These are phyloP conservation scores for Barbatosphaeria neglecta DNA, from an alignment of 495 filamentous ascomycete species.

Conservation along the genomic window DNA sequence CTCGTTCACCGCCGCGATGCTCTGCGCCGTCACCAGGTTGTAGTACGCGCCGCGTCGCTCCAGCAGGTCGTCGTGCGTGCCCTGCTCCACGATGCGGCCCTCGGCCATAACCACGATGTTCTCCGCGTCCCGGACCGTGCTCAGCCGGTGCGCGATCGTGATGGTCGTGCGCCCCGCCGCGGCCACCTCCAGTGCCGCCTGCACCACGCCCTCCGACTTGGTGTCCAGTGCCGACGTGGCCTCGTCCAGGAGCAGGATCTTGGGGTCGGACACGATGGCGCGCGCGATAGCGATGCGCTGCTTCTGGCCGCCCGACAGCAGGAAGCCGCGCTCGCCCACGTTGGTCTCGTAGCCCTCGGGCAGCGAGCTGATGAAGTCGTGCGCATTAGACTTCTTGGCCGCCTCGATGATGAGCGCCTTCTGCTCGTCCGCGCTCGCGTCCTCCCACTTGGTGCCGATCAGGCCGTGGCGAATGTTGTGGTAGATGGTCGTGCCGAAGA, in stretches of 20 bases:
- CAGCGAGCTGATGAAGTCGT: conserved; percentile 75
- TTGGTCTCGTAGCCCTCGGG: conserved; percentile 90
- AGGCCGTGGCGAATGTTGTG: conserved; percentile 80
- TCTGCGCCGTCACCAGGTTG: conserved; percentile 44
- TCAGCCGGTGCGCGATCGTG: conserved; percentile 87
- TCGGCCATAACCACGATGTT: conserved; percentile 91
- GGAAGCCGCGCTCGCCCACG: conserved; percentile 87
- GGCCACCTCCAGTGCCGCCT: conserved; percentile 81
- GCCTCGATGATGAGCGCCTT: conserved; percentile 63
- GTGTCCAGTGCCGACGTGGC: conserved; percentile 94
- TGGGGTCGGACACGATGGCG: conserved; percentile 88
- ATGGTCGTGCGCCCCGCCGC: conserved; percentile 89
- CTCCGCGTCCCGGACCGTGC: conserved; percentile 84
- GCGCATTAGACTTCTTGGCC: conserved; percentile 83
- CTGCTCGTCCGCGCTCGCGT: conserved; percentile 51
- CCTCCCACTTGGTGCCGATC: conserved; percentile 70
- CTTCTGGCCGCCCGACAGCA: conserved; percentile 90
- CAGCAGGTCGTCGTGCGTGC: conserved; percentile 59
- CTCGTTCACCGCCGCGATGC: conserved; percentile 49
- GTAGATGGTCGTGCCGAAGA: conserved; percentile 79
- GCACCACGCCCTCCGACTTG: conserved; percentile 87
- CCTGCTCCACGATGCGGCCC: conserved; percentile 77
- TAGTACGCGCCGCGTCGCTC: conserved; percentile 46
- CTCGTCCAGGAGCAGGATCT: conserved; percentile 85
- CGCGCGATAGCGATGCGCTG: conserved; percentile 82